Percentiles rank a stretch among this genome's conserved stretches.
These are phyloP conservation scores for Cubamyces sp. DNA, from an alignment of 768 basidiomycete species.

Conservation along the genomic window DNA sequence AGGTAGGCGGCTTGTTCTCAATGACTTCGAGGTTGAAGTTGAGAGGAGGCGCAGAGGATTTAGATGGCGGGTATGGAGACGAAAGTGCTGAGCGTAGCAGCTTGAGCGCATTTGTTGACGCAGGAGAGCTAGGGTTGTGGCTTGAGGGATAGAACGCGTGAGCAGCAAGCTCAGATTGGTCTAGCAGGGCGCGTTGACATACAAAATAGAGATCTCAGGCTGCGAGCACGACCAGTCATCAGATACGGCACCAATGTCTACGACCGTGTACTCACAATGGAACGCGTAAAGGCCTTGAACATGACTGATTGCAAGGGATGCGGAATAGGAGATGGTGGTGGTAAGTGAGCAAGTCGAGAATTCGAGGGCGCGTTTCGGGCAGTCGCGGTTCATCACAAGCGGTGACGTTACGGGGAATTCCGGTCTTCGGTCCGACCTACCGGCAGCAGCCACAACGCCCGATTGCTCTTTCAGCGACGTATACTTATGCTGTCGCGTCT, in stretches of 20 bases:
- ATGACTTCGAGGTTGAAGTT: constrained; percentile 74
- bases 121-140: constrained; percentile 66
- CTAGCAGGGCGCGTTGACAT: constrained; percentile 8
- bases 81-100: constrained; percentile 64
- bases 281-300: constrained; percentile 26
- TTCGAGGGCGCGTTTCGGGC: too few relatives aligned
- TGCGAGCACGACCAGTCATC: constrained; percentile 14
- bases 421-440: too few relatives aligned
- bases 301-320: constrained; percentile 1
- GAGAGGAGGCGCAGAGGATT: constrained; percentile 52
- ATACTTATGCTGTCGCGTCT: too few relatives aligned
- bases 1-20: constrained; percentile 62
- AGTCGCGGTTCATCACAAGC: too few relatives aligned
- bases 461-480: too few relatives aligned
- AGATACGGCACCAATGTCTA: neutral
- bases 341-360: neutral
- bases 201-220: constrained; percentile 75
- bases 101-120: constrained; percentile 62
- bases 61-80: constrained; percentile 61
- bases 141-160: constrained; percentile 38
- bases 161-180: neutral
- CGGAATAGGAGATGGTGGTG: neutral
- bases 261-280: constrained; percentile 20
- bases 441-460: too few relatives aligned
- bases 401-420: too few relatives aligned